A percentile compares a stretch with the other conserved stretches of the same genome.
Evolutionary conservation across 202 grass and related monocot species (phyloP).

Genomic region (Cymbopogon flexuosus): DNA sequence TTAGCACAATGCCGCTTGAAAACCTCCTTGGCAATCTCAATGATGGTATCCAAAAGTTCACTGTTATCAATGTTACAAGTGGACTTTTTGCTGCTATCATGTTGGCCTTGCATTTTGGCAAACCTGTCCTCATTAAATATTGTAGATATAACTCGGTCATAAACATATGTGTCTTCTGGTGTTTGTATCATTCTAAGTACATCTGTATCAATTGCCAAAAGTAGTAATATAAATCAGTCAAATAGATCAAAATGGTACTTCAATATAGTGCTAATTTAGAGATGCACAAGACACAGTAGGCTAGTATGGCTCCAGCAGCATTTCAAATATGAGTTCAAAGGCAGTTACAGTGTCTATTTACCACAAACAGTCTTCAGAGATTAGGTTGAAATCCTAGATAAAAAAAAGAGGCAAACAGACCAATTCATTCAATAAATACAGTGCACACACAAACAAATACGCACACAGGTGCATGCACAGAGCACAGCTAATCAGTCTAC

Average conservation of each 20-base stretch:
- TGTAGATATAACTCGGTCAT: constrained; percentile 85
- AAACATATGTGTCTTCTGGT: constrained; percentile 87
- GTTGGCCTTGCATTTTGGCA: constrained; percentile 58
- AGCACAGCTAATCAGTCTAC: neutral
- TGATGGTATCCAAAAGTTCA: constrained; percentile 69
- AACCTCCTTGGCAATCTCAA: constrained; percentile 89
- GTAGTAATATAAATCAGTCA: constrained; percentile 21
- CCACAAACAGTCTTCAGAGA: neutral
- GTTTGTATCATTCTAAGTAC: constrained; percentile 90
- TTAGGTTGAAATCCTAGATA: neutral
- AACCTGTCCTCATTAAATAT: constrained; percentile 82
- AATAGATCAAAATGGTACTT: constrained; percentile 30
- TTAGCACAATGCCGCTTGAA: constrained; percentile 93
- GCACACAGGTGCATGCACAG: neutral
- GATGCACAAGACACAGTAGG: neutral
- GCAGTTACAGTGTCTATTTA: neutral
- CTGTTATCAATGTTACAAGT: constrained; percentile 54
- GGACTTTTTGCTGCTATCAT: constrained; percentile 50
- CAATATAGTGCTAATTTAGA: neutral
- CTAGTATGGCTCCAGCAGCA: neutral
- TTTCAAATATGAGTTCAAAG: constrained; percentile 15
- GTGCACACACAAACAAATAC: neutral
- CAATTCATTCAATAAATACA: constrained; percentile 12
- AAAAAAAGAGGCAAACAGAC: neutral
- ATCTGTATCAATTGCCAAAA: constrained; percentile 59